These are phyloP conservation scores for Fusarium acutatum DNA, from an alignment of 2,329 filamentous ascomycete genomes.

Conservation along the genomic window DNA sequence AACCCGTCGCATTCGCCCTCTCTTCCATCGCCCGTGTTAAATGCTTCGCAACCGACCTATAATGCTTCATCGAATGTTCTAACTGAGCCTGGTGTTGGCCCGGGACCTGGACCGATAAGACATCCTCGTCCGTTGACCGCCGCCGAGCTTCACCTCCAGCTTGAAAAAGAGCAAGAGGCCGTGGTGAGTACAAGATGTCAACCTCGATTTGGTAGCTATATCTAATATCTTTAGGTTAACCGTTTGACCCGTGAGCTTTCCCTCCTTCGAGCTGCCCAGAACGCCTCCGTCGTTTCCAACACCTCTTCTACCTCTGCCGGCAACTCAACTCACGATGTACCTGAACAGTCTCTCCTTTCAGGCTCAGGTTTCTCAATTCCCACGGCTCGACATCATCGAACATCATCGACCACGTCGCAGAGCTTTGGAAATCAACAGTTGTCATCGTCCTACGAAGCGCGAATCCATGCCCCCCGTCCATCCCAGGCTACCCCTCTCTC, in stretches of 20 bases:
- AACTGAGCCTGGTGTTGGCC: conserved; percentile 55
- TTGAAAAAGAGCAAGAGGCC: conserved; percentile 95
- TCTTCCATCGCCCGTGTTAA: conserved; percentile 41
- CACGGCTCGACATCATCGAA: conserved; percentile 64
- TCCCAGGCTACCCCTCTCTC: conserved; percentile 57
- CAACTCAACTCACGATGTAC: conserved; percentile 58
- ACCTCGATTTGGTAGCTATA: not conserved
- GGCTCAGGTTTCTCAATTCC: conserved; percentile 67
- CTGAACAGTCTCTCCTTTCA: conserved; percentile 63
- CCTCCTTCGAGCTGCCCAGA: conserved; percentile 77
- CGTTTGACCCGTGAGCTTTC: conserved; percentile 89
- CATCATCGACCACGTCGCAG: conserved; percentile 66
- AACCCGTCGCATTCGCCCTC: conserved; percentile 51
- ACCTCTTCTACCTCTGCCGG: conserved; percentile 68
- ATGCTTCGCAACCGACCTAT: conserved; percentile 43
- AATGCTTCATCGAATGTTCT: conserved; percentile 20
- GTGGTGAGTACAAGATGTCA: conserved; percentile 65
- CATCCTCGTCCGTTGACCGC: conserved; percentile 89
- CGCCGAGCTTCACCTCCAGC: conserved; percentile 85
- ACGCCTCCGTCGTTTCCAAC: conserved; percentile 72
- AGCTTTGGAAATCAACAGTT: conserved; percentile 51
- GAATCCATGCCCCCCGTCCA: conserved; percentile 56
- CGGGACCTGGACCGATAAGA: conserved; percentile 76
- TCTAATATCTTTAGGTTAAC: conserved; percentile 73
- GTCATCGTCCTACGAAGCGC: conserved; percentile 49